These are phyloP conservation scores for Talaromyces wortmannii DNA, from an alignment of 495 filamentous ascomycete genomes.

Conservation along the genomic window DNA sequence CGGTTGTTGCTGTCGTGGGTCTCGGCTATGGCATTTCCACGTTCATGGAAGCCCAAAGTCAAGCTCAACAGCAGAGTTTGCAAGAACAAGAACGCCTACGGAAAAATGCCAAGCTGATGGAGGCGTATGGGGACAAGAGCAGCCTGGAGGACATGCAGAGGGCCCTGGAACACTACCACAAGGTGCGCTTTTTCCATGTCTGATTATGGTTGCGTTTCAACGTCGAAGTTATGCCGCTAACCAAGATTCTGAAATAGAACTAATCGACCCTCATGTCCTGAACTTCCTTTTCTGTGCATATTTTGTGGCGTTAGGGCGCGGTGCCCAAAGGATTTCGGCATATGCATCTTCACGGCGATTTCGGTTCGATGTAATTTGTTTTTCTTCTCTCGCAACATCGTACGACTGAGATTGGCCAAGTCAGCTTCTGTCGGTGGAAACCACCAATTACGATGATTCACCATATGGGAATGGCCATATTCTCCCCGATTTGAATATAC, in stretches of 20 bases:
- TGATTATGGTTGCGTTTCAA: neutral
- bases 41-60: neutral
- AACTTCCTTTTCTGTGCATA: neutral
- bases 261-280: neutral
- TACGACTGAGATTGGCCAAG: neutral
- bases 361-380: neutral
- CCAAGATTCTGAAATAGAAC: neutral
- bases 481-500: neutral
- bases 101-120: constrained; percentile 31
- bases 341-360: neutral
- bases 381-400: too few relatives aligned
- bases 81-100: constrained; percentile 28
- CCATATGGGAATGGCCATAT: neutral
- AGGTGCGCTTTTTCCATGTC: neutral
- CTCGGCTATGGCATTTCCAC: constrained; percentile 4
- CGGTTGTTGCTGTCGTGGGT: constrained; percentile 2
- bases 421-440: neutral
- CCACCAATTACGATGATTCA: neutral
- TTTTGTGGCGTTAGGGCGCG: constrained; percentile 2
- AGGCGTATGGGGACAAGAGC: constrained; percentile 54
- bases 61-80: neutral
- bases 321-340: neutral
- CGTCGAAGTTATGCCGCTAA: neutral
- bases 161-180: constrained; percentile 31
- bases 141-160: constrained; percentile 50